Evolutionary conservation across 2,329 filamentous ascomycete genomes (phyloP).

Genomic region (Coniochaeta hoffmannii): DNA sequence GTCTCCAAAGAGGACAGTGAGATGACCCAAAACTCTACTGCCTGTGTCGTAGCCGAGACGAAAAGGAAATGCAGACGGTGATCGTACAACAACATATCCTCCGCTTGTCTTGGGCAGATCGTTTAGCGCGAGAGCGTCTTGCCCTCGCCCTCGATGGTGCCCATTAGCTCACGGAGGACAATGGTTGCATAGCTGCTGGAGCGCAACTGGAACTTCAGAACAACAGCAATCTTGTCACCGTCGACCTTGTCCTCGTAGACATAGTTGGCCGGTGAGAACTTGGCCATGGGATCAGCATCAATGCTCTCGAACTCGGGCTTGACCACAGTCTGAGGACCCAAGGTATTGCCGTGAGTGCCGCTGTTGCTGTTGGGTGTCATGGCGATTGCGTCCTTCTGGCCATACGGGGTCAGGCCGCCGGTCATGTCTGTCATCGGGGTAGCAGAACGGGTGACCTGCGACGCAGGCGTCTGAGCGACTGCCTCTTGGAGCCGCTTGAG

Average conservation of each 20-base stretch:
- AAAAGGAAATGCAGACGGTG: neutral
- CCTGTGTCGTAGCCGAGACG: neutral
- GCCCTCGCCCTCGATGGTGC: neutral
- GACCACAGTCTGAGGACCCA: neutral
- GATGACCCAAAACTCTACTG: neutral
- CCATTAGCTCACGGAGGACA: constrained; percentile 27
- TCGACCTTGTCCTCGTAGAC: constrained; percentile 1
- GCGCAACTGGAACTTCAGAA: constrained; percentile 27
- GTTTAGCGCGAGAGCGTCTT: neutral
- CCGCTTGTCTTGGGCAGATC: neutral
- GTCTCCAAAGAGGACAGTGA: neutral
- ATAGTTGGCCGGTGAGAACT: neutral
- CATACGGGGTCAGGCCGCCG: neutral
- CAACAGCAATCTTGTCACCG: constrained; percentile 25
- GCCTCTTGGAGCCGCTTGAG: neutral
- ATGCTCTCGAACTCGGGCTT: neutral
- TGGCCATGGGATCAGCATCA: neutral
- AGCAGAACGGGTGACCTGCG: neutral
- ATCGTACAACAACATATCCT: neutral
- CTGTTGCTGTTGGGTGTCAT: neutral
- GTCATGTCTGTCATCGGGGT: neutral
- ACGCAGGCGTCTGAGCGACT: neutral
- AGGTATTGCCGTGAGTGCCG: neutral
- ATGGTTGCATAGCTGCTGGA: constrained; percentile 30
- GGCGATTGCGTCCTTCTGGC: neutral